Evolutionary conservation across 371 early-diverging fungal genomes (phyloP).

Genomic region (Apophysomyces sp.): DNA sequence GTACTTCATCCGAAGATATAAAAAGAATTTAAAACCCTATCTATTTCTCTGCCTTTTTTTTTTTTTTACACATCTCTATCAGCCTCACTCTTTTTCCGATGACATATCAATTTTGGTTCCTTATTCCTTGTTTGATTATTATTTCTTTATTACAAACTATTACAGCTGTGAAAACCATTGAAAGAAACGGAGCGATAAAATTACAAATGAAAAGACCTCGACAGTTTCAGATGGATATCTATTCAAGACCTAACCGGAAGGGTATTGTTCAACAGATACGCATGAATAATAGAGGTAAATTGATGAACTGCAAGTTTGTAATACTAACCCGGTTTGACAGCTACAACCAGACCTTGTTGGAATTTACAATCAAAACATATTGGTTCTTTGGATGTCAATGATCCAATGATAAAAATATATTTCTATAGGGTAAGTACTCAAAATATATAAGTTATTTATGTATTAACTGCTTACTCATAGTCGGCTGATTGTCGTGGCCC

Average conservation of each 20-base stretch:
- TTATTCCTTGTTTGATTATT: background rate
- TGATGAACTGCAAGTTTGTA: background rate
- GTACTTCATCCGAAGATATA: background rate
- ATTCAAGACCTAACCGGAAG: constrained; percentile 9
- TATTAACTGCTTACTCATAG: background rate
- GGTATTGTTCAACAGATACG: constrained; percentile 12
- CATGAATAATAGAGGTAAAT: constrained; percentile 6
- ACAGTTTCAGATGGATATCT: constrained; percentile 12
- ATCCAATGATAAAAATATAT: constrained; percentile 10
- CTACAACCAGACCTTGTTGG: background rate
- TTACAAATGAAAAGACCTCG: constrained; percentile 5
- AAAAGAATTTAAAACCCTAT: background rate
- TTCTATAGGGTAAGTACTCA: constrained; percentile 7
- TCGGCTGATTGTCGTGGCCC: constrained; percentile 9
- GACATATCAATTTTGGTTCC: background rate
- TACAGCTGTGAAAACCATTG: background rate
- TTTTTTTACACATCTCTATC: background rate
- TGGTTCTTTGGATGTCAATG: constrained; percentile 9
- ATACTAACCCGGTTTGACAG: background rate
- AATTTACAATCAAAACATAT: constrained; percentile 10
- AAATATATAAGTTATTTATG: background rate
- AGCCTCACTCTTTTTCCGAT: background rate
- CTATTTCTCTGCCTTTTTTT: background rate
- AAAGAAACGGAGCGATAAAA: background rate
- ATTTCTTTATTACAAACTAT: background rate